Conservation (phyloP, 2,329 filamentous ascomycete genomes). For the Dactylellina parvicollis region DNA sequence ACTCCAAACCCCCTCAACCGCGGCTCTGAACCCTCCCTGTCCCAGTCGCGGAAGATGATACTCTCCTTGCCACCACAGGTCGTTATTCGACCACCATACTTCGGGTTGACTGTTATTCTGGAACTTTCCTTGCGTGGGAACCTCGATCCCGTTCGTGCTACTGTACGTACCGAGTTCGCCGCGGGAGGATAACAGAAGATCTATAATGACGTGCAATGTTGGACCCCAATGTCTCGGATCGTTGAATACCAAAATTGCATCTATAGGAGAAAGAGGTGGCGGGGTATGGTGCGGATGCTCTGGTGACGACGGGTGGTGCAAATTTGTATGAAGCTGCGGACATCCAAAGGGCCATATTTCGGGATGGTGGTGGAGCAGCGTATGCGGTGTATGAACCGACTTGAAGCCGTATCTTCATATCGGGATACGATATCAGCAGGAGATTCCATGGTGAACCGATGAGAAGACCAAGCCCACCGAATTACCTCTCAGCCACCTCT, state of each 20-base stretch:
- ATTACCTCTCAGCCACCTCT: conserved; percentile 74
- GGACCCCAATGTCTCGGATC: conserved; percentile 96
- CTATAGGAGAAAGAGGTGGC: conserved; percentile 65
- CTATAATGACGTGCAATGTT: conserved; percentile 83
- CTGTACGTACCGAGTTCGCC: conserved; percentile 85
- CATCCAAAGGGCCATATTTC: conserved; percentile 50
- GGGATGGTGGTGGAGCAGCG: conserved; percentile 39
- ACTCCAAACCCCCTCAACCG: conserved; percentile 81
- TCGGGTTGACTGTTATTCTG: conserved; percentile 81
- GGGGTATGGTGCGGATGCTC: conserved; percentile 5
- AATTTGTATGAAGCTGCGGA: conserved; percentile 31
- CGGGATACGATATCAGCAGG: neutral
- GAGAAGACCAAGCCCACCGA: conserved; percentile 56
- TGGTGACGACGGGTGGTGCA: conserved; percentile 32
- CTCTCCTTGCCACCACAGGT: conserved; percentile 86
- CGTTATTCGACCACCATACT: conserved; percentile 88
- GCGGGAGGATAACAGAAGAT: conserved; percentile 79
- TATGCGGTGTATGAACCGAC: conserved; percentile 42
- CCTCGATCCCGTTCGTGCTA: conserved; percentile 70
- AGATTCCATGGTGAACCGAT: neutral
- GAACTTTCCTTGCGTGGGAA: conserved; percentile 68
- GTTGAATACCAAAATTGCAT: conserved; percentile 92
- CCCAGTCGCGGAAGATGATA: conserved; percentile 88
- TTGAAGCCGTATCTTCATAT: conserved; percentile 43
- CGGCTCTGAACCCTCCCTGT: conserved; percentile 88